Evolutionary conservation across 2,329 filamentous ascomycete species (phyloP).

Genomic region (Knoxdaviesia proteae): DNA sequence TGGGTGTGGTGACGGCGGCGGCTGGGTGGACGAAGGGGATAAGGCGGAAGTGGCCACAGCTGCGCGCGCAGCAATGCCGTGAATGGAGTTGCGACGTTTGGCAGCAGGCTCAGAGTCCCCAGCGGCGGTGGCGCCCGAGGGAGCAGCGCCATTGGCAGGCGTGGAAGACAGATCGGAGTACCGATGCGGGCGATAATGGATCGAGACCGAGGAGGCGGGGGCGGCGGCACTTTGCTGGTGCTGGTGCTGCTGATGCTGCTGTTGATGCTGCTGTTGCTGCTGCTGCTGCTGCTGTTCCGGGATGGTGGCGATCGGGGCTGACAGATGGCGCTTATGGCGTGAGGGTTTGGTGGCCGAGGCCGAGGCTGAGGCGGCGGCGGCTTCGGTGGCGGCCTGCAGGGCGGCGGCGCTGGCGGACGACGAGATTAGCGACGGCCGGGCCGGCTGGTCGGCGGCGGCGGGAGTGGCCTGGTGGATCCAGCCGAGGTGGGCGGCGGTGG

Average conservation of each 20-base stretch:
- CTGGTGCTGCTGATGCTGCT: not conserved
- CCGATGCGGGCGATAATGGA: too few relatives aligned
- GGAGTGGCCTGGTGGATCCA: conserved; percentile 42
- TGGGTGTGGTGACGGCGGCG: not conserved
- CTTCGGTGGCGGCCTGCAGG: not conserved
- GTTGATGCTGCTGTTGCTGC: not conserved
- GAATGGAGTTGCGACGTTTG: too few relatives aligned
- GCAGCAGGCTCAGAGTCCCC: too few relatives aligned
- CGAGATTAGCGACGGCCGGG: conserved; percentile 24
- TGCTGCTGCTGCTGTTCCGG: not conserved
- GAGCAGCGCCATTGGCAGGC: too few relatives aligned
- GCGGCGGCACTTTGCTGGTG: too few relatives aligned
- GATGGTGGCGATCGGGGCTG: not conserved
- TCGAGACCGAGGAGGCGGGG: too few relatives aligned
- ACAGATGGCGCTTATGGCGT: not conserved
- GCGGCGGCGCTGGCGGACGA: conserved; percentile 16
- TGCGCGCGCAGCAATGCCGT: too few relatives aligned
- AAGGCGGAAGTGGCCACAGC: too few relatives aligned
- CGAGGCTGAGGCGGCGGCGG: not conserved
- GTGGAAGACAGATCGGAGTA: too few relatives aligned
- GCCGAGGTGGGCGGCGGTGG: conserved; percentile 48
- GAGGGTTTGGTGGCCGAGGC: not conserved
- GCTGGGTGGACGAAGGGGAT: too few relatives aligned
- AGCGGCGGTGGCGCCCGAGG: too few relatives aligned
- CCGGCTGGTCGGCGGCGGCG: conserved; percentile 25